These are phyloP conservation scores for Camellia japonica DNA, from an alignment of 148 eudicot genomes.

Conservation along the genomic window DNA sequence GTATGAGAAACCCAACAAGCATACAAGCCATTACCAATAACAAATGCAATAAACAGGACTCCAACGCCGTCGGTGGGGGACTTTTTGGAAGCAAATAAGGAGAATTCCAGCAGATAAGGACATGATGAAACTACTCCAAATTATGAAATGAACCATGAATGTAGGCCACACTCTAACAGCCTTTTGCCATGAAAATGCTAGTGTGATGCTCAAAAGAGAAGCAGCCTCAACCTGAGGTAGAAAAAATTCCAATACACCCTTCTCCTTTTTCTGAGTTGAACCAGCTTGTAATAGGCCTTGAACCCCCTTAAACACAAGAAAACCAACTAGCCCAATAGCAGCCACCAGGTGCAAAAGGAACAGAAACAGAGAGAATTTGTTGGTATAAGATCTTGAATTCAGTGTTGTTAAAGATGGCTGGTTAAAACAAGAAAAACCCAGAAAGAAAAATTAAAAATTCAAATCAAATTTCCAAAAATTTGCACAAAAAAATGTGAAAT, in stretches of 20 bases:
- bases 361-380: no score
- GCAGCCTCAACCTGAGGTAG: no score
- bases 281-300: constrained; percentile 56
- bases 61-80: constrained; percentile 68
- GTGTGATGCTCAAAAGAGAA: no score
- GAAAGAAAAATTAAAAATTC: background rate
- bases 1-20: constrained; percentile 84
- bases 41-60: constrained; percentile 49
- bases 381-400: constrained; percentile 54
- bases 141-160: no score
- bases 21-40: constrained; percentile 79
- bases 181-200: no score
- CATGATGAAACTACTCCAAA: no score
- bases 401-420: constrained; percentile 51
- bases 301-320: constrained; percentile 13
- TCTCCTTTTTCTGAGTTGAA: constrained; percentile 27
- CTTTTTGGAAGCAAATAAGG: constrained; percentile 76
- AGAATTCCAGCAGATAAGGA: constrained; percentile 78
- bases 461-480: no score
- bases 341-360: no score
- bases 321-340: no score
- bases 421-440: constrained; percentile 2
- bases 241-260: constrained; percentile 45
- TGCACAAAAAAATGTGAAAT: no score
- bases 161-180: no score